phyloP scores from a whole-genome alignment of 345 rosid genomes.

The Hypericum androsaemum region DNA sequence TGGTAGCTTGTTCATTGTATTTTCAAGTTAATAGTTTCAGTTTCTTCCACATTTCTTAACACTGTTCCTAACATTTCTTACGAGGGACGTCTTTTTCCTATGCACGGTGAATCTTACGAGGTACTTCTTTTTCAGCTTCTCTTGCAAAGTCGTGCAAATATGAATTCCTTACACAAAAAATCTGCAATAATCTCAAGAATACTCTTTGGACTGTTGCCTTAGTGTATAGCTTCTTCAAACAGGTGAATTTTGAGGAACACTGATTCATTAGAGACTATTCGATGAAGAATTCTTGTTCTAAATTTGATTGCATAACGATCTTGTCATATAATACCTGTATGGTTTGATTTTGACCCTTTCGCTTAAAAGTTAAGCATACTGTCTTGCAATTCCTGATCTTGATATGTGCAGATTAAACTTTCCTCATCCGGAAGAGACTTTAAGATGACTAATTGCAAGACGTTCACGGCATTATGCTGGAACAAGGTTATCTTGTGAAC shows the following conservation, averaged over 20 bases:
- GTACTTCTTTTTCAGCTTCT: slow-evolving; percentile 97
- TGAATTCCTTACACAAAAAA: slow-evolving; percentile 68
- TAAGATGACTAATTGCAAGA: slow-evolving; percentile 72
- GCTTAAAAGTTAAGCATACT: no score
- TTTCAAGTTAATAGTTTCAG: neutral
- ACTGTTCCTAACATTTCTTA: slow-evolving; percentile 25
- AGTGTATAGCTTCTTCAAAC: slow-evolving; percentile 89
- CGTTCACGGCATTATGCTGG: slow-evolving; percentile 96
- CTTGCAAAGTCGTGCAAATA: slow-evolving; percentile 74
- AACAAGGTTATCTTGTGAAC: slow-evolving; percentile 50
- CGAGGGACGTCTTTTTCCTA: slow-evolving; percentile 31
- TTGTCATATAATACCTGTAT: no score
- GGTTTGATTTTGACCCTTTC: no score
- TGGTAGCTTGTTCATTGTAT: no score
- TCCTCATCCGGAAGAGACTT: slow-evolving; percentile 51
- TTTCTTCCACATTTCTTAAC: slow-evolving; percentile 13
- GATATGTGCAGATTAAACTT: slow-evolving; percentile 47
- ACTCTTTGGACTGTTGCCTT: slow-evolving; percentile 86
- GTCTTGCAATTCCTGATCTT: no score
- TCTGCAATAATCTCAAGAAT: slow-evolving; percentile 51
- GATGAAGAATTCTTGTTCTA: no score
- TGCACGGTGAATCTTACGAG: slow-evolving; percentile 80
- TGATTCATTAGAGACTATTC: no score
- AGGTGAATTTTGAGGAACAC: slow-evolving; percentile 61
- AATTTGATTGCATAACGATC: no score